These are phyloP conservation scores for Hemisphaericaspora subhashii DNA, from an alignment of 1,139 yeast species.

Conservation along the genomic window DNA sequence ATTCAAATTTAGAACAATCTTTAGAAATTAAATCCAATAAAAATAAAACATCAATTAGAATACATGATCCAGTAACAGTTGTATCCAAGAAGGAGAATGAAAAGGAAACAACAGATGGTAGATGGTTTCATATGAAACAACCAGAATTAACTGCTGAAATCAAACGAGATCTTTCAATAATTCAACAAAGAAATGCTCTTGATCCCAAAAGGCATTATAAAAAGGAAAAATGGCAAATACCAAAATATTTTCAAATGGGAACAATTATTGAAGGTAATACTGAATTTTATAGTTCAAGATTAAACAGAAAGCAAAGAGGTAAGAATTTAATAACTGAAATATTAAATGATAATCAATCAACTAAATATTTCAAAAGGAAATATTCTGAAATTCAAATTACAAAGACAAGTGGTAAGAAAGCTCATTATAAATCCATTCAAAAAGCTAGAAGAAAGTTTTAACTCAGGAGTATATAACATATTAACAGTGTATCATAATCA, in stretches of 20 bases:
- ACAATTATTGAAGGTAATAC: conserved; percentile 81
- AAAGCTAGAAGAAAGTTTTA: conserved; percentile 58
- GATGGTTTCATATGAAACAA: conserved; percentile 85
- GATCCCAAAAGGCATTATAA: conserved; percentile 96
- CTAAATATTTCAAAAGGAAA: conserved; percentile 80
- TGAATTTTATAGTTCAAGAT: conserved; percentile 72
- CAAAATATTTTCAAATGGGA: conserved; percentile 85
- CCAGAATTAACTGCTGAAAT: conserved; percentile 74
- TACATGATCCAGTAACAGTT: conserved; percentile 52
- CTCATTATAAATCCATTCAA: conserved; percentile 63
- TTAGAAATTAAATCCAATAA: conserved; percentile 17
- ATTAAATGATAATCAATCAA: conserved; percentile 68
- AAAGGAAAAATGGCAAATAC: conserved; percentile 78
- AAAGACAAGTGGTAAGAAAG: conserved; percentile 76
- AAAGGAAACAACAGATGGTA: conserved; percentile 44
- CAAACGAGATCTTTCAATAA: conserved; percentile 73
- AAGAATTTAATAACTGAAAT: conserved; percentile 79
- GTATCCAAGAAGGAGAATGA: conserved; percentile 16
- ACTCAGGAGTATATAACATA: no score
- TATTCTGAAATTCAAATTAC: conserved; percentile 74
- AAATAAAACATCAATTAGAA: conserved; percentile 28
- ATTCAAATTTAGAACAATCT: conserved; percentile 28
- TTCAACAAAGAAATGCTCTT: conserved; percentile 84
- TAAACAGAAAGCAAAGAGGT: conserved; percentile 72
- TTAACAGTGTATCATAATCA: no score